Evolutionary conservation across 2,329 filamentous ascomycete species (phyloP), one percentile per base, ranked within the genome.

Genomic region (Ramularia endophylla): DNA sequence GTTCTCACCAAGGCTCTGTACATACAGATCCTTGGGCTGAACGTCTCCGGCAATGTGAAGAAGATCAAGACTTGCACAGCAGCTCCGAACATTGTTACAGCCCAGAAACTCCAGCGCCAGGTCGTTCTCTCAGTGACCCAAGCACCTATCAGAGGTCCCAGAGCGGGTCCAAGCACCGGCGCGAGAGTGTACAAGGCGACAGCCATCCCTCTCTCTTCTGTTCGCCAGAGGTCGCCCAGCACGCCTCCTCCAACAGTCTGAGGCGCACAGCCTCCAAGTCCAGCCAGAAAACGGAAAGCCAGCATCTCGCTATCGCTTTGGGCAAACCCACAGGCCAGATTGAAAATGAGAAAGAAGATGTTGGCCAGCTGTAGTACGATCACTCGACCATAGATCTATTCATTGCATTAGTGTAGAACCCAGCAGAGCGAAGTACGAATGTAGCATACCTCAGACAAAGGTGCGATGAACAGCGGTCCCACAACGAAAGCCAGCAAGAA

Each of bases 61-160:
- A 65, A 46, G 6, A 60, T 63, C n/a, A 58, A 44, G 2, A 65
- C 42, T 7, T 64, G 55, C 25, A 69, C 52, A 0, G 57, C 42
- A 7, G 55, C 61, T 29, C 62, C 62, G 2, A 60, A 55, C 20
- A 71, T 66, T 1, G 65, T 56, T 5, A 69, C 53, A 3, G 67
- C 47, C 63, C 66, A 74, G 50, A 73, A 74, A 5, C 60, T 55
- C 69, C 69, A 73, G 2, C 69, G 57, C 70, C 70, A 73, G 8
- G 61, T 66, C 30, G 63, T 57, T 1, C 51, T 48, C 40, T 69
- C 53, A 2, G 63, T 53, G 11, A 71, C 56, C 41, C 64, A 72
- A 0, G 61, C 69, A 12, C 69, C 59, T 4, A 52, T 51, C 6
- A 60, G 41, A 2, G 59, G 58, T 12, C 57, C 57, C 8, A 54